Evolutionary conservation across 169 alveolate genomes (phyloP), one percentile per base, ranked within the genome.

Genomic region (Cryptosporidium parvum): DNA sequence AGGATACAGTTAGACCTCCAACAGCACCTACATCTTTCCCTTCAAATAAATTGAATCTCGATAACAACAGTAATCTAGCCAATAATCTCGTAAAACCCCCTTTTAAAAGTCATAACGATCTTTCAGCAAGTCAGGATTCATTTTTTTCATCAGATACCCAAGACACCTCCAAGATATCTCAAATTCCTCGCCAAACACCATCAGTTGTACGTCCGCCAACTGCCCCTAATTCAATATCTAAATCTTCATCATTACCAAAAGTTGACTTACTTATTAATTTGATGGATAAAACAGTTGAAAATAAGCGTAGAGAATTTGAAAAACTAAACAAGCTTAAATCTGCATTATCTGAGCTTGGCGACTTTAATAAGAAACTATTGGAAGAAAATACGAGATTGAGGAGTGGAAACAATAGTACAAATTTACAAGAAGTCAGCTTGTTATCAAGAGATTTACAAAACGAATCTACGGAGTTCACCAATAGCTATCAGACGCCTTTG

Each of bases 221-320:
- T 26, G 89, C 89, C 42, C 89, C 89, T 0, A 80, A 80, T 29
- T 33, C 86, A 56, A 14, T 29, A 45, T 23, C 52, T n/a, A 73
- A 73, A 26, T 37, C 52, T 42, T 26, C 45, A 16, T 37, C 56
- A 14, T 42, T 80, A 80, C 89, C 89, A 18, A 80, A 80, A 39
- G 89, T 80, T 14, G 89, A 80, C 23, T n/a, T 80, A 61, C 65
- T 80, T 23, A 80, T 80, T 42, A 80, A 31, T 80, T 80, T 80
- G 35, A 80, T 80, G 89, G 89, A 67, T 42, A 59, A 65, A 21
- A 80, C 89, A 5, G 89, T 80, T 23, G 89, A 80, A 62, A 80
- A 45, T 31, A 80, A 80, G 29, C 42, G 75, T 6, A 37, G 14
- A 26, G 89, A 80, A 44, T 80, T 80, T 29, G 89, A 80, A n/a